Percentiles rank a stretch among this genome's conserved stretches.
Conservation (phyloP, 73 alveolate genomes). For the Stentor coeruleus region DNA sequence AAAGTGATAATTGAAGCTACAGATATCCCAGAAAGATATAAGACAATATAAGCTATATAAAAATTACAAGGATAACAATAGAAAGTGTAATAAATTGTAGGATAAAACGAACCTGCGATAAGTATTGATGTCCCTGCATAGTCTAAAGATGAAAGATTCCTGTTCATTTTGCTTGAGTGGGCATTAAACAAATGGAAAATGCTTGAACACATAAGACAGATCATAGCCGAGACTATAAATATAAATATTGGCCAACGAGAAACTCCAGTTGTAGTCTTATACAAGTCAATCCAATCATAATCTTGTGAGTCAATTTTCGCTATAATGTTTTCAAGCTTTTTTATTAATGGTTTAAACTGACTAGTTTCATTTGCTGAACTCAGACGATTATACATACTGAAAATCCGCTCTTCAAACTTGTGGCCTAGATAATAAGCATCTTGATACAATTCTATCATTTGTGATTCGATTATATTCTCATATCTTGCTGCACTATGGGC, state of each 20-base stretch:
- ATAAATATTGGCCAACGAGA: conserved; percentile 80
- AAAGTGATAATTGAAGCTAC: conserved; percentile 54
- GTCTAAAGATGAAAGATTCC: conserved; percentile 77
- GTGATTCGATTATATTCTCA: not conserved
- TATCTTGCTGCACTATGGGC: not conserved
- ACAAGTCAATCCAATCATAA: conserved; percentile 52
- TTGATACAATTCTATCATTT: not conserved
- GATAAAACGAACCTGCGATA: conserved; percentile 89
- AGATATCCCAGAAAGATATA: conserved; percentile 47
- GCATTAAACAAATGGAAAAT: conserved; percentile 71
- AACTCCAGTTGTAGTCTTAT: conserved; percentile 30
- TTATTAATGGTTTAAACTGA: not conserved
- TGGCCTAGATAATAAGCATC: not conserved
- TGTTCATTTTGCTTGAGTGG: conserved; percentile 46
- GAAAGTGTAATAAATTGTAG: conserved; percentile 84
- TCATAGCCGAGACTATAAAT: conserved; percentile 73
- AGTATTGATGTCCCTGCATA: conserved; percentile 90
- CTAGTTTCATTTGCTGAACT: not conserved
- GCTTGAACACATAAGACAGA: conserved; percentile 76
- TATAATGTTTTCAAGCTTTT: not conserved
- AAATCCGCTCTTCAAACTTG: not conserved
- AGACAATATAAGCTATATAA: conserved; percentile 27
- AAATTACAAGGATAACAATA: conserved; percentile 55
- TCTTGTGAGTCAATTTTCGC: conserved; percentile 39
- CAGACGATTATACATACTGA: not conserved